Base-by-base conservation (phyloP, 192 early-diverging fungal genomes). In the Entrophospora sp. region DNA sequence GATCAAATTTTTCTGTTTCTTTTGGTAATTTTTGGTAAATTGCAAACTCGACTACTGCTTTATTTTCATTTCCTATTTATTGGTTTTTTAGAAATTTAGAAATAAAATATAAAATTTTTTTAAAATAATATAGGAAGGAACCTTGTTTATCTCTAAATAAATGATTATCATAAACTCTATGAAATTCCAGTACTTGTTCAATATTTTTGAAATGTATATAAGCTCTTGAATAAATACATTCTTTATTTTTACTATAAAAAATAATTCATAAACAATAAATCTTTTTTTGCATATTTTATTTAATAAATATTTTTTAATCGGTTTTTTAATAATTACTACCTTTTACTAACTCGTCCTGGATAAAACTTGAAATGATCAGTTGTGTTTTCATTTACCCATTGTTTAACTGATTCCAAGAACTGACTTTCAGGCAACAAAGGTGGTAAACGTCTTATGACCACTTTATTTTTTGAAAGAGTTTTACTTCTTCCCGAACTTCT, bases 1-100 rank as follows among this genome's bases (percentile, higher is more conserved):
- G 49, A 60, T 92, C 89, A 0, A 70, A 25, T 66, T 84, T 80
- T 59, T 83, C 81, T 65, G 75, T 79, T 30, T 83, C 83, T 44
- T 82, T 86, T 20, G 90, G 86, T 27, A 84, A 67, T 56, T 82
- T 80, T 73, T 92, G 90, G 62, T 80, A 92, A 28, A 85, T 84
- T 6, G 89, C 87, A 71, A 92, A 89, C 66, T 93, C 91, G 0
- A 93, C 91, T 13, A 85, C 73, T 1, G 88, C 90, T 20, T 81
- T 70, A 44, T 78, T 78, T 63, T 91, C 84, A 52, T 76, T 81
- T n/a, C 90, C 90, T 82, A 64, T 57, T n/a, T 6, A 44, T 30
- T 43, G 10, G 24, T 55, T 20, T 28, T 32, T 16, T 12, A 37
- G n/a, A 22, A 42, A 30, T 20, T 43, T 30, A 44, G 4, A 14